Conservation (phyloP, 208 protist species). For the Lotmaria passim region DNA sequence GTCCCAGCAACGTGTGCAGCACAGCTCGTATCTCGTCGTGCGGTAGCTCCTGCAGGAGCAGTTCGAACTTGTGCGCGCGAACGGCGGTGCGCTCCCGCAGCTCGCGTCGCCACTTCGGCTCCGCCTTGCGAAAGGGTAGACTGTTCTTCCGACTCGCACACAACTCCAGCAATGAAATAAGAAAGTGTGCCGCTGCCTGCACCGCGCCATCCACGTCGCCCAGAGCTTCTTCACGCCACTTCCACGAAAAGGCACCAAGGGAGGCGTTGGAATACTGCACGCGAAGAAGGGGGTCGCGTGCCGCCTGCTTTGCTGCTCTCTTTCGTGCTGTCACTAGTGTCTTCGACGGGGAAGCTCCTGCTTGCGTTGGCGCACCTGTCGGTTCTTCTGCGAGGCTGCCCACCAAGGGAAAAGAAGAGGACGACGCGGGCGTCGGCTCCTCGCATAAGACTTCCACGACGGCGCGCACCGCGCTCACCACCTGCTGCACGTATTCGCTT, state of each 20-base stretch:
- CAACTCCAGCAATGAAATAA: slow-evolving; percentile 35
- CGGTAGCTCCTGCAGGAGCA: slow-evolving; percentile 70
- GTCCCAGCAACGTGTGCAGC: slow-evolving; percentile 48
- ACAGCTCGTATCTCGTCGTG: slow-evolving; percentile 49
- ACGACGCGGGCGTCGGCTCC: slow-evolving; percentile 2
- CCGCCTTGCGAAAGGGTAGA: slow-evolving; percentile 36
- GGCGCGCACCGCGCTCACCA: slow-evolving; percentile 39
- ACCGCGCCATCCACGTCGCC: slow-evolving; percentile 36
- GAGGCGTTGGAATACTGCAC: not conserved
- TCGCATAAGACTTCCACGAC: slow-evolving; percentile 45
- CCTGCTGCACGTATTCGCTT: slow-evolving; percentile 10
- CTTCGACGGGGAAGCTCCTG: no score
- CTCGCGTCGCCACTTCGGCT: slow-evolving; percentile 60
- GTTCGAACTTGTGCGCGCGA: slow-evolving; percentile 80
- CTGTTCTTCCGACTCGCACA: slow-evolving; percentile 37
- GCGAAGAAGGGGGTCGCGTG: not conserved
- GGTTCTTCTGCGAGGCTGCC: no score
- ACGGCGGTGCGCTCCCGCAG: slow-evolving; percentile 52
- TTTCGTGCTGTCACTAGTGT: not conserved
- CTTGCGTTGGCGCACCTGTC: no score
- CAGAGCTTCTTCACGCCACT: slow-evolving; percentile 27
- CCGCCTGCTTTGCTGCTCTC: not conserved
- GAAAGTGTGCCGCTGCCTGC: slow-evolving; percentile 19
- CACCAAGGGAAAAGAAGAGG: not conserved
- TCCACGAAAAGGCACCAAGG: slow-evolving; percentile 12